Evolutionary conservation across 2,329 filamentous ascomycete genomes (phyloP).

Genomic region (Fusarium sororula): DNA sequence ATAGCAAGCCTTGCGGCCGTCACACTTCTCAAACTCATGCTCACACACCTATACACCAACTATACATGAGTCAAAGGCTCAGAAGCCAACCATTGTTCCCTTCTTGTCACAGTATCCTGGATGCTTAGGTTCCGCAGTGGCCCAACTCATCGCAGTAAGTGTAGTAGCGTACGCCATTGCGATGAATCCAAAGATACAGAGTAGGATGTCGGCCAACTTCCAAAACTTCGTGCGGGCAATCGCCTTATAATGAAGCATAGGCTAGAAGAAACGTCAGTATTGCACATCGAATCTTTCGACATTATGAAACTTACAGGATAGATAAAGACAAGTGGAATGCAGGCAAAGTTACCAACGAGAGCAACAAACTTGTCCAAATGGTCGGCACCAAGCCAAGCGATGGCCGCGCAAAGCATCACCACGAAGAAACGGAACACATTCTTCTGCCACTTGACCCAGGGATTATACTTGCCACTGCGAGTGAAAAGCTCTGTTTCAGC

Average conservation of each 20-base stretch:
- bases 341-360: constrained; percentile 96
- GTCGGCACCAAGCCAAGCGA: constrained; percentile 92
- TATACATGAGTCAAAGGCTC: not conserved
- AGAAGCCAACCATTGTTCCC: constrained; percentile 36
- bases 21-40: constrained; percentile 5
- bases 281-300: not conserved
- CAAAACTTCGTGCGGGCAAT: constrained; percentile 76
- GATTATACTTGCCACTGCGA: constrained; percentile 95
- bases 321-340: constrained; percentile 95
- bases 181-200: constrained; percentile 83
- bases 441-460: constrained; percentile 99
- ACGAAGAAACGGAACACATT: constrained; percentile 95
- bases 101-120: constrained; percentile 65
- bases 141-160: constrained; percentile 89
- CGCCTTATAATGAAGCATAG: constrained; percentile 86
- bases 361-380: constrained; percentile 98
- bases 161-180: constrained; percentile 94
- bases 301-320: constrained; percentile 81
- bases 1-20: constrained; percentile 23
- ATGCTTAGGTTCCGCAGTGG: constrained; percentile 60
- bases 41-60: not conserved
- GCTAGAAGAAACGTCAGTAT: constrained; percentile 64
- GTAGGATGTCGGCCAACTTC: constrained; percentile 74
- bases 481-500: constrained; percentile 95
- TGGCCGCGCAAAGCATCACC: constrained; percentile 83